Base-by-base conservation (phyloP, 345 rosid species). In the Pugionium cornutum region DNA sequence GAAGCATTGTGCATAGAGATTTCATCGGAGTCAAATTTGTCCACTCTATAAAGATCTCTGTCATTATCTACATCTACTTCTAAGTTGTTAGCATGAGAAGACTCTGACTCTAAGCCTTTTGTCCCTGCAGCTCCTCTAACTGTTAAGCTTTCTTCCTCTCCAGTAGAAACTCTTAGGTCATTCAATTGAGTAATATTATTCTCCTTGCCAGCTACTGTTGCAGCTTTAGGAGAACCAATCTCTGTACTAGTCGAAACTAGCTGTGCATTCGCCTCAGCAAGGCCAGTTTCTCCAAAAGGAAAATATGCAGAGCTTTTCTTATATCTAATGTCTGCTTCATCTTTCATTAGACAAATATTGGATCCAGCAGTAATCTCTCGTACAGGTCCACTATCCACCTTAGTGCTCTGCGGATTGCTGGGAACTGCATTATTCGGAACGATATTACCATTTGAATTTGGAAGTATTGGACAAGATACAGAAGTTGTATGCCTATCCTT, bases 41-140 rank as follows among this genome's bases (percentile, higher is more conserved):
- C 79, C 40, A 45, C 69, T 59, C 71, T 68, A 70, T 53, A 75
- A 31, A 65, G 66, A 74, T 76, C 81, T 58, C 68, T 75, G 64
- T 75, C 84, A 68, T 82, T 85, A 76, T 78, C 84, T 69, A 65
- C 81, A 77, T 81, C 88, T 66, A 83, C 58, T 66, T 68, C 70
- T 73, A 77, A 48, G 62, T 75, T 78, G 48, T 81, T 84, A 58
- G 87, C 79, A 75, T 82, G 81, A 70, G 88, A 87, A 67, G 89
- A 87, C 68, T 84, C 89, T 30, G 83, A 80, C 68, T 85, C 86
- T 73, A 86, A 74, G 63, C 76, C 76, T 73, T 80, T 84, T 30
- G 70, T 58, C 70, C 73, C 81, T 50, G 65, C 50, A 70, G 73
- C 77, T 29, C 69, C 78, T 45, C 76, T 75, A 83, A 69, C 76